Evolutionary conservation across 345 rosid species (phyloP), one percentile per base, ranked within the genome.

Genomic region (Adansonia digitata): DNA sequence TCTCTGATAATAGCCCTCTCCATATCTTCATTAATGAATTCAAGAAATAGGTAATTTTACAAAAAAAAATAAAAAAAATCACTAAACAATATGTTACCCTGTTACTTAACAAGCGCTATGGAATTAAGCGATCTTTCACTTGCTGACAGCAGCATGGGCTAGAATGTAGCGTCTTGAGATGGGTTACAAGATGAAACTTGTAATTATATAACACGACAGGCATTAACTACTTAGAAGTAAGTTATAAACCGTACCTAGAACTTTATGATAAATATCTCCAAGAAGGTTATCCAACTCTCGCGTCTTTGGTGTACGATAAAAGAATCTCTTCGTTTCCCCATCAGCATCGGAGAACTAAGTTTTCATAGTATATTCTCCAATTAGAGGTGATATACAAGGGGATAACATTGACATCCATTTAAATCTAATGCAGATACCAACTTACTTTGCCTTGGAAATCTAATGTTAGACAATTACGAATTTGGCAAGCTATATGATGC

Each of bases 181-280:
- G 31, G 26, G 39, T 43, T 60, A 61, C 27, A 7, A 27, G 14
- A 67, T 45, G 40, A 68, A 68, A 27, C 24, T 68, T 27, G 39
- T 26, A 68, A 68, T 8, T 27, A 14, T 67, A 26, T 18, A 69
- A 29, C 17, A 69, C 10, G 31, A 14, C 10, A 48, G 5, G 24
- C 42, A 49, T 69, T 29, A 48, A 18, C 26, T 9, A 29, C 72
- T 69, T 69, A 48, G 24, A 48, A 29, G 57, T 18, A 29, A 29
- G 62, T 55, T 57, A 29, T 45, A 76, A 51, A 67, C 52, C 79
- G 42, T 80, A 81, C 98, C 98, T 73, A 94, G 79, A 77, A 90
- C 89, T 85, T 94, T 94, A 74, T 94, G 98, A 84, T 92, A 92
- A 77, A 94, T 88, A 81, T 94, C 98, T 81, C 98, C 98, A 59